phyloP scores from a whole-genome alignment of 116 monocot species.

The Trichopus zeylanicus region DNA sequence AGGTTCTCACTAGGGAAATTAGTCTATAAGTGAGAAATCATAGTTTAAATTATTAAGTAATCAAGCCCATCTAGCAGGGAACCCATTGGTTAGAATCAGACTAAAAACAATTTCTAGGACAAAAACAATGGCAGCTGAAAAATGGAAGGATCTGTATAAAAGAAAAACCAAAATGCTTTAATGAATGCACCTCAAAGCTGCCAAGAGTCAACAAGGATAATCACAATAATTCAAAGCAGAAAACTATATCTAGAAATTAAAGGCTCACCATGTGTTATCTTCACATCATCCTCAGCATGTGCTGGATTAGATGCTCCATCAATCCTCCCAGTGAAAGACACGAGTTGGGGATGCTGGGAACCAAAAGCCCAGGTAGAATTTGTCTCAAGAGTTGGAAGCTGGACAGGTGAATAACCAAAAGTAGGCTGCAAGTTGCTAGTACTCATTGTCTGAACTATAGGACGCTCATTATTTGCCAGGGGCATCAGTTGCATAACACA shows the following conservation, averaged over 20 bases:
- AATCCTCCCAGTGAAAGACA: conserved; percentile 13
- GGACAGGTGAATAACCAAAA: conserved; percentile 66
- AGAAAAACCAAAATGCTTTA: too few species aligned
- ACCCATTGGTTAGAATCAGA: too few species aligned
- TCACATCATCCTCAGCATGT: conserved; percentile 32
- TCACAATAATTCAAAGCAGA: too few species aligned
- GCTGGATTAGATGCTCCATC: conserved; percentile 16
- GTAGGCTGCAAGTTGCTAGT: conserved; percentile 36
- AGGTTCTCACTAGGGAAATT: too few species aligned
- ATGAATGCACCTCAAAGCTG: too few species aligned
- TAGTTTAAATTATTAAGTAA: too few species aligned
- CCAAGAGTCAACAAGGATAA: too few species aligned
- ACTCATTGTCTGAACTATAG: conserved; percentile 8
- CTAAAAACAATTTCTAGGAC: too few species aligned
- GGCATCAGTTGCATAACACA: conserved; percentile 52
- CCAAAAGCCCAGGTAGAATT: conserved; percentile 62
- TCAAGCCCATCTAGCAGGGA: too few species aligned
- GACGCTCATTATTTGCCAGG: conserved; percentile 17
- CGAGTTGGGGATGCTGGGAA: conserved; percentile 26
- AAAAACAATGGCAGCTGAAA: too few species aligned
- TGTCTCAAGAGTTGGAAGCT: conserved; percentile 83
- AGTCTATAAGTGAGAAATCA: too few species aligned
- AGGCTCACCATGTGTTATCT: conserved; percentile 43
- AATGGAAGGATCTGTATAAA: too few species aligned
- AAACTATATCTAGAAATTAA: neutral